phyloP scores from a whole-genome alignment of 176 grass and related monocot species.

The Tillandsia fasciculata region DNA sequence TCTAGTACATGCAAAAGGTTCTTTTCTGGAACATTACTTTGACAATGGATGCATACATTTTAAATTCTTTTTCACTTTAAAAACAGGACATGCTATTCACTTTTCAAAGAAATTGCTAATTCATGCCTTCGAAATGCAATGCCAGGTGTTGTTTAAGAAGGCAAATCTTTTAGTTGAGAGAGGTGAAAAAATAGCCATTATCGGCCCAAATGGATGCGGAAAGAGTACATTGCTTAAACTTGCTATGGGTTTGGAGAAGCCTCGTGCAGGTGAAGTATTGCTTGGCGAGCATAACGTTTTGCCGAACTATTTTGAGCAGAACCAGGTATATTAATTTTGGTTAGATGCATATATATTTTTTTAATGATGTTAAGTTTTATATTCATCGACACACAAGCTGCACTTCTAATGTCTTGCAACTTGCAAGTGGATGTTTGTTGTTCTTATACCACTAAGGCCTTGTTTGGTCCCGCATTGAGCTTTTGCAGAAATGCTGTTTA shows the following conservation, averaged over 20 bases:
- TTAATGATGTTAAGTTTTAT: not conserved
- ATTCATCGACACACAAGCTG: not conserved
- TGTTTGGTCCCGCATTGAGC: too few relatives aligned
- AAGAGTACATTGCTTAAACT: slow-evolving; percentile 88
- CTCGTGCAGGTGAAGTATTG: slow-evolving; percentile 63
- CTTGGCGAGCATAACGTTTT: slow-evolving; percentile 92
- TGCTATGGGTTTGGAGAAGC: slow-evolving; percentile 74
- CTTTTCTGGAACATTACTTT: not conserved
- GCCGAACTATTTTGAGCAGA: slow-evolving; percentile 98
- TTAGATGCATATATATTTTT: not conserved
- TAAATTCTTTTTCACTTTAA: too few relatives aligned
- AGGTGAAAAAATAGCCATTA: slow-evolving; percentile 94
- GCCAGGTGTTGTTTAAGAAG: slow-evolving; percentile 74
- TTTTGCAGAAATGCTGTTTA: too few relatives aligned
- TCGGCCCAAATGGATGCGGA: slow-evolving; percentile 96
- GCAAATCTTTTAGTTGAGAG: slow-evolving; percentile 82
- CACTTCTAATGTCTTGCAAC: not conserved
- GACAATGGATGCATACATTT: not conserved
- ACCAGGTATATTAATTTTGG: slow-evolving; percentile 50
- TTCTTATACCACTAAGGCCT: not conserved
- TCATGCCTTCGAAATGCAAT: slow-evolving; percentile 15
- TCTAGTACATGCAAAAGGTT: not conserved
- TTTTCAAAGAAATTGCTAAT: slow-evolving; percentile 4
- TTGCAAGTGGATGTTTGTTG: not conserved
- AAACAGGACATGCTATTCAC: not conserved